A percentile compares a stretch with the other conserved stretches of the same genome.
These are phyloP conservation scores for Teratosphaeria destructans DNA, from an alignment of 2,329 filamentous ascomycete genomes.

Conservation along the genomic window DNA sequence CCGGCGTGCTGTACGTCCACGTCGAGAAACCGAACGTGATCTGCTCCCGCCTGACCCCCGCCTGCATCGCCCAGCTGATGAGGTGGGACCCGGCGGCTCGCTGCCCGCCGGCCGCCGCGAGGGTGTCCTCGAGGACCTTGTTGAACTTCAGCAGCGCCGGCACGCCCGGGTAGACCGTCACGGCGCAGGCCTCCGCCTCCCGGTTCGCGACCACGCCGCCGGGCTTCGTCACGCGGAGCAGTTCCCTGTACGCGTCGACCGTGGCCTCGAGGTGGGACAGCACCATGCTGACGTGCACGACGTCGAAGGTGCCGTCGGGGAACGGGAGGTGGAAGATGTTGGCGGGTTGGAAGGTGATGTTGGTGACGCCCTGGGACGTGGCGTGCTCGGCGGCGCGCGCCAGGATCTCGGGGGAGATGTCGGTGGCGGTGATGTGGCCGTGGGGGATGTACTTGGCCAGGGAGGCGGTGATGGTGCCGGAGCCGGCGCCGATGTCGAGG, in stretches of 20 bases:
- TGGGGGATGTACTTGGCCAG: constrained; percentile 34
- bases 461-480: constrained; percentile 38
- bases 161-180: constrained; percentile 24
- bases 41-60: constrained; percentile 28
- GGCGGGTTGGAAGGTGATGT: constrained; percentile 30
- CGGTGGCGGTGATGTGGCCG: constrained; percentile 36
- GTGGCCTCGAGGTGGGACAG: constrained; percentile 47
- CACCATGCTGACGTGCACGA: constrained; percentile 51
- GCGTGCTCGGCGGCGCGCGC: constrained; percentile 30
- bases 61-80: constrained; percentile 26
- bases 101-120: constrained; percentile 18
- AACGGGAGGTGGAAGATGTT: constrained; percentile 28
- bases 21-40: constrained; percentile 31
- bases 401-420: constrained; percentile 35
- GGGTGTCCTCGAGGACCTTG: constrained; percentile 25
- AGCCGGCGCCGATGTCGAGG: constrained; percentile 39
- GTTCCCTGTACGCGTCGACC: constrained; percentile 40
- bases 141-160: constrained; percentile 17
- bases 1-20: constrained; percentile 32
- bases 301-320: constrained; percentile 43
- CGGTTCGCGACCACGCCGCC: constrained; percentile 44
- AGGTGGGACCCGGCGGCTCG: constrained; percentile 18
- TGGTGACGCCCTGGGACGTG: constrained; percentile 25
- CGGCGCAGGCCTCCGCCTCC: constrained; percentile 31
- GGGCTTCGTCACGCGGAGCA: constrained; percentile 43